Evolutionary conservation across 768 basidiomycete species (phyloP), one percentile per base, ranked within the genome.

Genomic region (Trametes punicea): DNA sequence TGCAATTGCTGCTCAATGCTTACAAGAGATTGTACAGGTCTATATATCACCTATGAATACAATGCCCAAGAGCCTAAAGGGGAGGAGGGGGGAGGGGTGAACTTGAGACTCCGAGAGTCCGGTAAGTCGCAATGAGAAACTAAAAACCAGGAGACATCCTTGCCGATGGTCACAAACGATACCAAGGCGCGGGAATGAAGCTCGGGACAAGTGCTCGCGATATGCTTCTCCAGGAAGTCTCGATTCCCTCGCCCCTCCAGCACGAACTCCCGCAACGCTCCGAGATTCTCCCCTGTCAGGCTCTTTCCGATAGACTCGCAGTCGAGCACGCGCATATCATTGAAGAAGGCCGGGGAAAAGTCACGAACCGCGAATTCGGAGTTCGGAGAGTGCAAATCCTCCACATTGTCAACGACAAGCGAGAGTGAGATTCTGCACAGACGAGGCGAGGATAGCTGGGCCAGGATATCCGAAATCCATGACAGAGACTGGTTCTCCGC

Each of bases 301-400:
- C 38, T 31, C 46, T 27, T 26, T 15, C 55, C 49, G 3, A 66
- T 48, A 3, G 39, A 21, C 2, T 10, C 39, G 65, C 67, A 68
- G 45, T 68, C 62, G 11, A 68, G 45, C 1, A 51, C 56, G 1
- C 42, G 34, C 57, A 67, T 51, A 30, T 65, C 67, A 30, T 56
- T 56, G 44, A 65, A 67, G 31, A 46, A 52, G 5, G 59, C 63
- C 4, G 46, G 36, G 10, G 44, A 44, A 33, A 64, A 50, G 5
- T 47, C 58, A 2, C 64, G 62, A 6, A 63, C 64, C 3, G 61
- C 62, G 46, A 63, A 65, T 46, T 69, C 67, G 0, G 67, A 66
- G 55, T 61, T 63, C 8, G 65, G 55, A 1, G 61, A 56, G 11
- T 60, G 60, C 6, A 66, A 36, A 46, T 69, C 65, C 23, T 51